Conservation (phyloP, 371 early-diverging fungal species). For the Saksenaea vasiformis region DNA sequence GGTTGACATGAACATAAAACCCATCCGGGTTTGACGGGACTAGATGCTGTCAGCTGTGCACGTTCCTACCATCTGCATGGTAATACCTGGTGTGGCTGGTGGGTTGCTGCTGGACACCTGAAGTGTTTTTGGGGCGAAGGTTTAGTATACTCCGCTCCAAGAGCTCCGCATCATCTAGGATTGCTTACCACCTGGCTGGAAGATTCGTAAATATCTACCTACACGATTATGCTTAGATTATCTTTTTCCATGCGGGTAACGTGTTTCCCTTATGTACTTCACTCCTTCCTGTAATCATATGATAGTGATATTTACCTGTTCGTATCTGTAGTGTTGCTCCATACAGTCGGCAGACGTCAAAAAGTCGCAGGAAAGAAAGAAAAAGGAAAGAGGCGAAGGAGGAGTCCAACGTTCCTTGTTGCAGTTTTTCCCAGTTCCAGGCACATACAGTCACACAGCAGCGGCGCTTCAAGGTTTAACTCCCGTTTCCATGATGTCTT, state of each 20-base stretch:
- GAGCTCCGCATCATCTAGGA: background rate
- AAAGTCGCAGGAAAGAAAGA: background rate
- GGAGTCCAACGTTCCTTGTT: background rate
- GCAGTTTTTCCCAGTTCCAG: background rate
- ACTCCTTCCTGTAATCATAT: background rate
- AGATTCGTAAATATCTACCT: background rate
- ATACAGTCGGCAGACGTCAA: background rate
- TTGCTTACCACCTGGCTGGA: background rate
- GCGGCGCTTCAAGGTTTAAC: background rate
- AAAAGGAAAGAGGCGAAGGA: background rate
- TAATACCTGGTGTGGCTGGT: slow-evolving; percentile 2
- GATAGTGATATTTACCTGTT: background rate
- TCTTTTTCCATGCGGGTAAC: too few relatives aligned
- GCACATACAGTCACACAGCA: slow-evolving; percentile 6
- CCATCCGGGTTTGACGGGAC: background rate
- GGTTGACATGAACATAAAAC: slow-evolving; percentile 27
- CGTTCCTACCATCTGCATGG: background rate
- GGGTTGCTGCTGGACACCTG: background rate
- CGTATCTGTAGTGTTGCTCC: background rate
- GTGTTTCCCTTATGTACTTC: background rate
- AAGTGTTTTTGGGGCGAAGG: background rate
- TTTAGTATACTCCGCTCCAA: slow-evolving; percentile 2
- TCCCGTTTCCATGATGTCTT: too few relatives aligned
- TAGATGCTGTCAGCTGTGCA: background rate
- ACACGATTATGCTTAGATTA: background rate